Evolutionary conservation across 768 basidiomycete species (phyloP).

Genomic region (Mycena alexandri): DNA sequence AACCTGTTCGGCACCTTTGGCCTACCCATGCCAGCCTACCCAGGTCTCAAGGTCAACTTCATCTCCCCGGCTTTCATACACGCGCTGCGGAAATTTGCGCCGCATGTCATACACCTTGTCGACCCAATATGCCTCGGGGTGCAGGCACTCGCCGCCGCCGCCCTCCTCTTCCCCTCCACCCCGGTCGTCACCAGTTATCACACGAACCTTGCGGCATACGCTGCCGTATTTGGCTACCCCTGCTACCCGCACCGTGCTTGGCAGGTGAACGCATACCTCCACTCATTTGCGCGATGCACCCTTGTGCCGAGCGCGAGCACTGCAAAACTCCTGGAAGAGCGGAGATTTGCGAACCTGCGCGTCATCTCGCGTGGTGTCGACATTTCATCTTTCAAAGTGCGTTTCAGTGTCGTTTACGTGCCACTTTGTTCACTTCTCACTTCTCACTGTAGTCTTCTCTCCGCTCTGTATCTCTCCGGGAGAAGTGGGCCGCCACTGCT

Average conservation of each 20-base stretch:
- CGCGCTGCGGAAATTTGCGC: constrained; percentile 35
- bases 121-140: constrained; percentile 41
- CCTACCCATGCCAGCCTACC: constrained; percentile 17
- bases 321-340: background rate
- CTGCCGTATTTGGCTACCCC: constrained; percentile 34
- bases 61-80: constrained; percentile 29
- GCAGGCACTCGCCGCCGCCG: constrained; percentile 48
- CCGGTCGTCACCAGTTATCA: constrained; percentile 32
- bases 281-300: constrained; percentile 3
- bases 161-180: constrained; percentile 43
- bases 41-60: constrained; percentile 33
- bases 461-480: background rate
- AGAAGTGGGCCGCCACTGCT: no score
- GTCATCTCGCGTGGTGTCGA: constrained; percentile 20
- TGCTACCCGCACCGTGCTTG: constrained; percentile 21
- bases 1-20: background rate
- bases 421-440: background rate
- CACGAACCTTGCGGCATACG: constrained; percentile 37
- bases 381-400: background rate
- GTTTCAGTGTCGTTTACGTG: background rate
- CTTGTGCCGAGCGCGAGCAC: constrained; percentile 23
- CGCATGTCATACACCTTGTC: constrained; percentile 58
- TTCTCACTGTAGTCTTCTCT: background rate
- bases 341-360: constrained; percentile 1
- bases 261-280: background rate